Evolutionary conservation across 2,329 filamentous ascomycete species (phyloP).

Genomic region (Talaromyces funiculosus): DNA sequence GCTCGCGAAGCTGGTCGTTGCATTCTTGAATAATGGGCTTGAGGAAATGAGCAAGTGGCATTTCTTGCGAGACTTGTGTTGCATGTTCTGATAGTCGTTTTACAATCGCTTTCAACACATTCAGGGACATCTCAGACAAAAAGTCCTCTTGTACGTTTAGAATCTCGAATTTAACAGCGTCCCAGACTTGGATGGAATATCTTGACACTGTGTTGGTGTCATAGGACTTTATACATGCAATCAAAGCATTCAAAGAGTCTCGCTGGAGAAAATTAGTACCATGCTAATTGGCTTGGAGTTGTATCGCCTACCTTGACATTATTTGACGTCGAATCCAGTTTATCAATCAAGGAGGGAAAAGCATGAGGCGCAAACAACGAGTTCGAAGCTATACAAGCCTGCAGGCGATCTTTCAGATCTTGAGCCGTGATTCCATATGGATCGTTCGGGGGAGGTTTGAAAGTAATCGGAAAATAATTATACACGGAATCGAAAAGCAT

Average conservation of each 20-base stretch:
- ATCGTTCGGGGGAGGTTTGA: conserved; percentile 63
- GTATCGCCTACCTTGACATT: conserved; percentile 54
- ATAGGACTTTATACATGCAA: conserved; percentile 56
- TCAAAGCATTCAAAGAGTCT: conserved; percentile 60
- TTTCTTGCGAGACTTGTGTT: conserved; percentile 33
- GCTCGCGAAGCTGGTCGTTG: conserved; percentile 62
- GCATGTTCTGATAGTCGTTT: conserved; percentile 47
- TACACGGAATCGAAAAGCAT: conserved; percentile 62
- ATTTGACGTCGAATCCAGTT: conserved; percentile 62
- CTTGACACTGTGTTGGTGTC: conserved; percentile 54
- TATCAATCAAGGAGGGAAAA: conserved; percentile 63
- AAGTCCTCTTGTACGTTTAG: conserved; percentile 63
- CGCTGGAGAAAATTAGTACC: conserved; percentile 38
- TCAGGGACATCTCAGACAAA: conserved; percentile 55
- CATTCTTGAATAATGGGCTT: conserved; percentile 61
- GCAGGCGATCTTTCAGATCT: conserved; percentile 59
- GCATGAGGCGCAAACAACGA: conserved; percentile 59
- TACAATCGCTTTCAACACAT: conserved; percentile 51
- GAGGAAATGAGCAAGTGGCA: conserved; percentile 50
- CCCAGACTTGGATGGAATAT: conserved; percentile 62
- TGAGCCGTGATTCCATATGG: conserved; percentile 65
- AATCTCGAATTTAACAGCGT: conserved; percentile 64
- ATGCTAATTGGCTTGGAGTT: neutral
- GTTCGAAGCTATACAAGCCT: conserved; percentile 59
- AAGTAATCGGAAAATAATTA: conserved; percentile 68